Evolutionary conservation across 768 basidiomycete genomes (phyloP).

Genomic region (Leccinum imitatum): DNA sequence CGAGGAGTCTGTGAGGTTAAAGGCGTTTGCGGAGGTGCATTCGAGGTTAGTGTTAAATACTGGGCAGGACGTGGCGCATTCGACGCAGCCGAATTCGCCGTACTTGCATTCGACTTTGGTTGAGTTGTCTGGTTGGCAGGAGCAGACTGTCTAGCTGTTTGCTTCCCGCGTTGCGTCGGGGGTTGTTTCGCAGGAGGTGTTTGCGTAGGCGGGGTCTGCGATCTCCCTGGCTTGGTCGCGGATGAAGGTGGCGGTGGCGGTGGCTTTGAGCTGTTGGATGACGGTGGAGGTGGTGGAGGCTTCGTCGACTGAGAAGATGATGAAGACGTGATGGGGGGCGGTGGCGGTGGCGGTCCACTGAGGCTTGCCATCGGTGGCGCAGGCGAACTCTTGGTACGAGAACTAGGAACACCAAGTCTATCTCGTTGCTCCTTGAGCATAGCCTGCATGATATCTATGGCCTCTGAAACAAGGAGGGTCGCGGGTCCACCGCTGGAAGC

Average conservation of each 20-base stretch:
- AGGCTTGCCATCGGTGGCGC: slow-evolving; percentile 20
- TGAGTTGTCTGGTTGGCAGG: slow-evolving; percentile 5
- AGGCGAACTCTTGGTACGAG: slow-evolving; percentile 1
- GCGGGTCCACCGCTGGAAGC: slow-evolving; percentile 6
- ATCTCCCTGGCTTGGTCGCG: slow-evolving; percentile 4
- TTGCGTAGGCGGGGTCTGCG: slow-evolving; percentile 14
- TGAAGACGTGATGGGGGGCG: slow-evolving; percentile 24
- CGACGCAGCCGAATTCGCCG: background rate
- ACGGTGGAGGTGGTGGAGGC: slow-evolving; percentile 14
- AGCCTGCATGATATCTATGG: slow-evolving; percentile 9
- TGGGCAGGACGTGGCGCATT: background rate
- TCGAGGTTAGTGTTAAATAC: slow-evolving; percentile 1
- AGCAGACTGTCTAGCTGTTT: background rate
- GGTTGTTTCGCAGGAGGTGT: slow-evolving; percentile 11
- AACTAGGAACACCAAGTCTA: slow-evolving; percentile 25
- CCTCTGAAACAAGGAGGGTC: slow-evolving; percentile 3
- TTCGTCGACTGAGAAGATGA: slow-evolving; percentile 22
- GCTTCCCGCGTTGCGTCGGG: slow-evolving; percentile 3
- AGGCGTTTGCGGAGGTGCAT: background rate
- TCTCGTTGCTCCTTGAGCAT: slow-evolving; percentile 22
- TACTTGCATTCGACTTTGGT: background rate
- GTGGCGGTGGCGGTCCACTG: slow-evolving; percentile 21
- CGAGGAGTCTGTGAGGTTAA: slow-evolving; percentile 1
- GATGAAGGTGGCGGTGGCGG: background rate
- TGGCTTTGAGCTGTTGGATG: slow-evolving; percentile 2